Conservation (phyloP, 306 rosid genomes). For the Prosopis cineraria region DNA sequence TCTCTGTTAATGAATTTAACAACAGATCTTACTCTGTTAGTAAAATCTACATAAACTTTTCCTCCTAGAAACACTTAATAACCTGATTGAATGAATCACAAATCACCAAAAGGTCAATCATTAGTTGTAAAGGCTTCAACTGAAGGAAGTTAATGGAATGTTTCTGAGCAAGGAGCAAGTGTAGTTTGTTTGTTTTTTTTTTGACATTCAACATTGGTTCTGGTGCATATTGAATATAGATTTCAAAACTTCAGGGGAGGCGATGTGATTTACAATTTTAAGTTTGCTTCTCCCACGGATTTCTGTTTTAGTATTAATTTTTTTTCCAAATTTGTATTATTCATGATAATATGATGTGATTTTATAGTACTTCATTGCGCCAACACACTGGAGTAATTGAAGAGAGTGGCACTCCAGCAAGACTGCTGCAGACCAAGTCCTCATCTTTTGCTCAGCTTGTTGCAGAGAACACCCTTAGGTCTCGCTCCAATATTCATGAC, state of each 20-base stretch:
- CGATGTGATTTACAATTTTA: background rate
- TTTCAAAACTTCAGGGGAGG: too few relatives aligned
- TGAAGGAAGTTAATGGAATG: background rate
- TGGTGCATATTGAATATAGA: background rate
- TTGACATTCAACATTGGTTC: background rate
- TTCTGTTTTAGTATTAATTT: too few relatives aligned
- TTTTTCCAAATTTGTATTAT: too few relatives aligned
- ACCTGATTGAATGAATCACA: too few relatives aligned
- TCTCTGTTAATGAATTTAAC: too few relatives aligned
- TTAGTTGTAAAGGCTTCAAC: background rate
- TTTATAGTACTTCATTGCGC: background rate
- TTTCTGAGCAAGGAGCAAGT: background rate
- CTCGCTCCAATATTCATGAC: conserved; percentile 25
- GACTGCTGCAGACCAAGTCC: conserved; percentile 51
- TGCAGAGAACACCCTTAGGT: conserved; percentile 51
- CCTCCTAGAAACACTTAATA: too few relatives aligned
- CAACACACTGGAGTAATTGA: conserved; percentile 49
- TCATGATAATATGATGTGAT: background rate
- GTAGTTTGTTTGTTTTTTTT: too few relatives aligned
- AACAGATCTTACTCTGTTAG: too few relatives aligned
- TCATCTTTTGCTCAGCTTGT: too few relatives aligned
- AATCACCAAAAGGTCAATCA: too few relatives aligned
- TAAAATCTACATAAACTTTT: too few relatives aligned
- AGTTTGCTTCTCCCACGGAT: background rate
- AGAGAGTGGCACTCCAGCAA: conserved; percentile 53